A percentile compares a stretch with the other conserved stretches of the same genome.
These are phyloP conservation scores for Veloboletus limbatus DNA, from an alignment of 1,284 basidiomycete species.

Conservation along the genomic window DNA sequence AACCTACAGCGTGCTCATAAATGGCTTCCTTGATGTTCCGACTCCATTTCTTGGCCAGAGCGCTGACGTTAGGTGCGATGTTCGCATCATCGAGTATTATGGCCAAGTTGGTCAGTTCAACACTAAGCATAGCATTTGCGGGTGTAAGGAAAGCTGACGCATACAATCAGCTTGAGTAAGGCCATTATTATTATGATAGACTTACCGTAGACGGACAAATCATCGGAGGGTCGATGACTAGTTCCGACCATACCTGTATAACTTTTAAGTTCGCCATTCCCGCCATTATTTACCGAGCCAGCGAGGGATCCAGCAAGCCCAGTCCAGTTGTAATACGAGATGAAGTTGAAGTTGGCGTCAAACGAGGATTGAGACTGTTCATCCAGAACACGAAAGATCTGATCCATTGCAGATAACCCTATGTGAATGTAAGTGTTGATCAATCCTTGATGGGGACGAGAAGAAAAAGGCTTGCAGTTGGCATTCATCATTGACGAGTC, in stretches of 20 bases:
- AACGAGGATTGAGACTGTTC: constrained; percentile 75
- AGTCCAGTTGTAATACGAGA: constrained; percentile 80
- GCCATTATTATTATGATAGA: not conserved
- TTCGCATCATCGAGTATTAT: constrained; percentile 53
- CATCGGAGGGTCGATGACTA: constrained; percentile 74
- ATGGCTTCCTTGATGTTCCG: constrained; percentile 59
- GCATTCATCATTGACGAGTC: constrained; percentile 69
- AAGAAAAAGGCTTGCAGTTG: constrained; percentile 48
- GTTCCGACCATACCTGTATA: constrained; percentile 68
- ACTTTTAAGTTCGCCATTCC: constrained; percentile 67
- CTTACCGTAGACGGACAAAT: constrained; percentile 64
- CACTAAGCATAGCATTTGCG: constrained; percentile 78
- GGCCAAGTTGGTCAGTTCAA: constrained; percentile 62
- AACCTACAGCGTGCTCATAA: constrained; percentile 57
- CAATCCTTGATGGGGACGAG: not conserved
- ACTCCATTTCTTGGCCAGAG: constrained; percentile 57
- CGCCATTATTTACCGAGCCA: constrained; percentile 60
- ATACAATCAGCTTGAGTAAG: not conserved
- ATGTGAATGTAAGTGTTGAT: not conserved
- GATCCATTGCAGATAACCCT: constrained; percentile 70
- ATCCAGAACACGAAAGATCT: constrained; percentile 71
- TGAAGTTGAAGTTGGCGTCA: constrained; percentile 64
- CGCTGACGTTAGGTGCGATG: constrained; percentile 49
- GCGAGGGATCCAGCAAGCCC: constrained; percentile 57
- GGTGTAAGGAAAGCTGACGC: constrained; percentile 64